A percentile compares a stretch with the other conserved stretches of the same genome.
Evolutionary conservation across 352 stramenopile species (phyloP).

Genomic region (Pythium oligandrum): DNA sequence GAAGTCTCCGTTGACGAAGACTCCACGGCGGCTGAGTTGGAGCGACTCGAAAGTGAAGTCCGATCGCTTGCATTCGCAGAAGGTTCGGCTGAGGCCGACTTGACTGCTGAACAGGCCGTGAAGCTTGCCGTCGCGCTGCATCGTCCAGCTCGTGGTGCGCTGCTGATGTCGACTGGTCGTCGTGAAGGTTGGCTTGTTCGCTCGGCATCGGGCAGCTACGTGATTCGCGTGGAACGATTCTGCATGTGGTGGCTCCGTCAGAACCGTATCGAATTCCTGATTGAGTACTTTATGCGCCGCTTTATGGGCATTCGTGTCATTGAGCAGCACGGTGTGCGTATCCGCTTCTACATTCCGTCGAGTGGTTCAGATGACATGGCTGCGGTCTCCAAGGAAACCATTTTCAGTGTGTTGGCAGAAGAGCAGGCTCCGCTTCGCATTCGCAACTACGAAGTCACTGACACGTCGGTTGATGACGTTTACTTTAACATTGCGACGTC

Average conservation of each 20-base stretch:
- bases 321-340: constrained; percentile 67
- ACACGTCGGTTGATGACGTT: constrained; percentile 90
- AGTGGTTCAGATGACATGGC: constrained; percentile 7
- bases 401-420: constrained; percentile 79
- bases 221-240: constrained; percentile 8
- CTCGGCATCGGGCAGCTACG: not conserved
- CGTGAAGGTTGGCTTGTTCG: constrained; percentile 6
- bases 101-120: constrained; percentile 1
- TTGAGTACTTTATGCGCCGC: constrained; percentile 3
- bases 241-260: constrained; percentile 12
- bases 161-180: not conserved
- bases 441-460: constrained; percentile 85
- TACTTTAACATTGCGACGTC: too few relatives aligned
- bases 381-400: constrained; percentile 3
- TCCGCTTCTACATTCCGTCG: constrained; percentile 19
- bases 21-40: constrained; percentile 19
- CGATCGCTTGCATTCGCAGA: not conserved
- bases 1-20: constrained; percentile 46
- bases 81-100: not conserved
- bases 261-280: constrained; percentile 12
- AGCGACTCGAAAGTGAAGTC: not conserved
- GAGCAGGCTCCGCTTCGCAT: constrained; percentile 57
- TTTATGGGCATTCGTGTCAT: constrained; percentile 15
- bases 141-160: not conserved
- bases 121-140: not conserved